Evolutionary conservation across 78 protist genomes (phyloP), one percentile per base, ranked within the genome.

Genomic region (Dictyostelium brefeldianum): DNA sequence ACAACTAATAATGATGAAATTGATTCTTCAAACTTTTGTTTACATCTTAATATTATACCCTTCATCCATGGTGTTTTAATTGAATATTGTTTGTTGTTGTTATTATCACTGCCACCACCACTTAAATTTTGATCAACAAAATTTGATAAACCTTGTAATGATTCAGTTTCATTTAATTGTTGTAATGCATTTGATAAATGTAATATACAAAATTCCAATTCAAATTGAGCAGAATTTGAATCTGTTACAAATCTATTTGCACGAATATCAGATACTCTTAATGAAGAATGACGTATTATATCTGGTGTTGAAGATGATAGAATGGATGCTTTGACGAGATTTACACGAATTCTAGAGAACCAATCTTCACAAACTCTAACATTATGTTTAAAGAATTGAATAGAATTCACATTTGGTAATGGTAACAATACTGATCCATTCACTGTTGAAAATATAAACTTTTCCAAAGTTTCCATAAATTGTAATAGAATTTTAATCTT

Each of bases 321-420:
- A 12, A 87, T 87, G 20, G 79, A 64, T 0, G 93, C 83, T 27
- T 87, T 87, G 2, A 87, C 29, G 4, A 87, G 79, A 14, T 87
- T 87, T 6, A 64, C 65, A 2, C 93, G 56, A 36, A 87, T 87
- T n/a, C 93, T 31, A 15, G 81, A 71, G 79, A 87, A 87, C 93
- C 93, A 87, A 77, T 87, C 93, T 29, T 87, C 93, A 64, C 84
- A 75, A 10, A 87, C 93, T n/a, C 80, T 31, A 17, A 43, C 43
- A 51, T 87, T 87, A 22, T 75, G 57, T 25, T 65, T 87, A 78
- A 87, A 87, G 62, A 87, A 87, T 15, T 65, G 75, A 31, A 78
- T 47, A 50, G 77, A 83, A 11, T 87, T 87, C 1, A 50, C n/a
- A 3, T 36, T 22, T 17, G 78, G 65, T 7, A 64, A 15, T 10